phyloP scores from a whole-genome alignment of 805 yeast species.

The Yarrowia sp. region DNA sequence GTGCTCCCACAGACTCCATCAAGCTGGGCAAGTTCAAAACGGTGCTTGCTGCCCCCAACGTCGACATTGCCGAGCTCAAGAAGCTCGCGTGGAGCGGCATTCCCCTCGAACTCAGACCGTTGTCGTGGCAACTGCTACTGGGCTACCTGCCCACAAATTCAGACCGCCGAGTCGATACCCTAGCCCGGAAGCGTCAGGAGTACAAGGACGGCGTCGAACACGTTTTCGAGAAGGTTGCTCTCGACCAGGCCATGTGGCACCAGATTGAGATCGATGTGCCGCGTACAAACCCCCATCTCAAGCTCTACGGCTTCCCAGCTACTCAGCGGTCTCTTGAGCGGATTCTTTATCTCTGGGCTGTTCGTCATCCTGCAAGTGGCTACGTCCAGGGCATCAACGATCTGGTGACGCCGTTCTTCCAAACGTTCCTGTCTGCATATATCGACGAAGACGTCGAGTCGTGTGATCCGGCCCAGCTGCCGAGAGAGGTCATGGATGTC shows the following conservation, averaged over 20 bases:
- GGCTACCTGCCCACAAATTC: conserved; percentile 90
- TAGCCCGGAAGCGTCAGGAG: conserved; percentile 80
- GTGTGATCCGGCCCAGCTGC: conserved; percentile 61
- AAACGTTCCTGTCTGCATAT: conserved; percentile 73
- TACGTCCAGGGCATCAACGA: conserved; percentile 97
- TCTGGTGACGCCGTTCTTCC: conserved; percentile 85
- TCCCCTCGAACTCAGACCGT: conserved; percentile 74
- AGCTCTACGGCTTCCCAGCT: conserved; percentile 20
- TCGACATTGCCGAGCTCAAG: conserved; percentile 68
- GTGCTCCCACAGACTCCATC: conserved; percentile 6
- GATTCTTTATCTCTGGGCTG: conserved; percentile 86
- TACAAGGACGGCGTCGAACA: conserved; percentile 72
- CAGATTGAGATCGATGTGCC: conserved; percentile 92
- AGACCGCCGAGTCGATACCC: conserved; percentile 64
- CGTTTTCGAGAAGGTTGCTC: conserved; percentile 52
- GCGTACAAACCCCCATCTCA: conserved; percentile 68
- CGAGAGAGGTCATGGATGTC: conserved; percentile 57
- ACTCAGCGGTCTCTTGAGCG: conserved; percentile 54
- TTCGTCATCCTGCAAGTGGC: conserved; percentile 94
- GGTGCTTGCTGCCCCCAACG: conserved; percentile 51
- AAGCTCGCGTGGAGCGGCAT: conserved; percentile 93
- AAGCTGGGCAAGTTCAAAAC: conserved; percentile 48
- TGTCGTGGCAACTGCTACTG: conserved; percentile 83
- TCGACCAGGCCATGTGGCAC: conserved; percentile 82
- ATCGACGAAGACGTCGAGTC: conserved; percentile 50